Evolutionary conservation across 2,329 filamentous ascomycete genomes (phyloP).

Genomic region (Penicillium expansum): DNA sequence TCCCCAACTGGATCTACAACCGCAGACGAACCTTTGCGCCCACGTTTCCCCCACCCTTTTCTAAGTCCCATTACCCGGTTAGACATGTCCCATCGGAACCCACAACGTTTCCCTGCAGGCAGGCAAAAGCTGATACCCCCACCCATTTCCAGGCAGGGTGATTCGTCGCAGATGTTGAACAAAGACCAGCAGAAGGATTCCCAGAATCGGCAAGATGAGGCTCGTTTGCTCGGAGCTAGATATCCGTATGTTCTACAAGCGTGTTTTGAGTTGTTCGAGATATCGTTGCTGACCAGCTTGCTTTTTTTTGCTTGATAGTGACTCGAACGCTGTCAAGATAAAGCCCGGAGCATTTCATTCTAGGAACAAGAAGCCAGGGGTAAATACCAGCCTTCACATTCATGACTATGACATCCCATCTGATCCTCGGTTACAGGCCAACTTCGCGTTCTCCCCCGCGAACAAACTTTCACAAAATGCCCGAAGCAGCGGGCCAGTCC

Average conservation of each 20-base stretch:
- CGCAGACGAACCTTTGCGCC: constrained; percentile 14
- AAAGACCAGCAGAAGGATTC: constrained; percentile 7
- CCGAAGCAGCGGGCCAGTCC: constrained; percentile 36
- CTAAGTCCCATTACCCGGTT: constrained; percentile 16
- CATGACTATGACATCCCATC: background rate
- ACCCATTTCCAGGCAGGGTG: constrained; percentile 8
- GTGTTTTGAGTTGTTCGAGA: background rate
- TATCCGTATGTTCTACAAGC: constrained; percentile 11
- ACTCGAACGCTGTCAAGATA: constrained; percentile 27
- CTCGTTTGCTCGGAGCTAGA: constrained; percentile 19
- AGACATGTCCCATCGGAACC: constrained; percentile 9
- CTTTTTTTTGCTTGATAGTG: constrained; percentile 9
- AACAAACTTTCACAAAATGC: constrained; percentile 27
- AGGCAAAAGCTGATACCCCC: constrained; percentile 12
- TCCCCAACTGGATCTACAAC: constrained; percentile 11
- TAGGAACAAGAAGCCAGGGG: constrained; percentile 23
- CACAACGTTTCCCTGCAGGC: constrained; percentile 1
- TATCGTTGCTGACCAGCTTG: background rate
- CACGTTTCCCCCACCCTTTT: constrained; percentile 6
- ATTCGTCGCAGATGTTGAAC: constrained; percentile 19
- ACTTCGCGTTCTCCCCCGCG: constrained; percentile 22
- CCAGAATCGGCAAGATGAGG: constrained; percentile 20
- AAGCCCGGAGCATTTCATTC: constrained; percentile 25
- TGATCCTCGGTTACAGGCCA: constrained; percentile 11
- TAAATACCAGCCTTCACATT: constrained; percentile 8